Percentiles rank a stretch among this genome's conserved stretches.
These are phyloP conservation scores for Casuarina equisetifolia DNA, from an alignment of 306 rosid species.

Conservation along the genomic window DNA sequence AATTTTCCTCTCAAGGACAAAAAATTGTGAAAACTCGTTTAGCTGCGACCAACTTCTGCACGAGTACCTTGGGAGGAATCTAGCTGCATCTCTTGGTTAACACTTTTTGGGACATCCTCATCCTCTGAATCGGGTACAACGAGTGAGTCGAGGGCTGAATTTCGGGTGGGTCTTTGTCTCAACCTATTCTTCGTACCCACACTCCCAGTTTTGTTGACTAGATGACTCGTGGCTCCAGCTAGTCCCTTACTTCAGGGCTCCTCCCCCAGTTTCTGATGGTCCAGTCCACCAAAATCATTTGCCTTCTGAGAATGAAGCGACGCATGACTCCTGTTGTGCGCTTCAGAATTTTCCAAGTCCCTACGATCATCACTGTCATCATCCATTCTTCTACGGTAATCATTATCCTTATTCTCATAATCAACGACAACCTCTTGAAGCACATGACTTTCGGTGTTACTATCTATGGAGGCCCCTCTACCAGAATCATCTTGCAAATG, in stretches of 20 bases:
- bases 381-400: constrained; percentile 24
- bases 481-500: constrained; percentile 42
- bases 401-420: constrained; percentile 35
- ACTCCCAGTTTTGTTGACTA: constrained; percentile 44
- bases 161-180: constrained; percentile 79
- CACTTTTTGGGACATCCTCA: constrained; percentile 11
- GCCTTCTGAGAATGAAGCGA: constrained; percentile 22
- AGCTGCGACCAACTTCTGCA: constrained; percentile 10
- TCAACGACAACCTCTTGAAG: constrained; percentile 29
- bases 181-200: constrained; percentile 55
- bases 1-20: not conserved
- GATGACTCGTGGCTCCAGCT: constrained; percentile 43
- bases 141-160: constrained; percentile 57
- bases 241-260: constrained; percentile 44
- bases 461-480: constrained; percentile 27
- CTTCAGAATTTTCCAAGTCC: constrained; percentile 34
- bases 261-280: constrained; percentile 26
- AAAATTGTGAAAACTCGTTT: not conserved
- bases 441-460: constrained; percentile 34
- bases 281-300: not conserved
- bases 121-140: constrained; percentile 62
- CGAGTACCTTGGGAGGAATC: not conserved
- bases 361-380: constrained; percentile 26
- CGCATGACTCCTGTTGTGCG: constrained; percentile 28
- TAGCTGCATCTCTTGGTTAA: not conserved